Evolutionary conservation across 2,329 filamentous ascomycete genomes (phyloP).

Genomic region (Neonectria sp.): DNA sequence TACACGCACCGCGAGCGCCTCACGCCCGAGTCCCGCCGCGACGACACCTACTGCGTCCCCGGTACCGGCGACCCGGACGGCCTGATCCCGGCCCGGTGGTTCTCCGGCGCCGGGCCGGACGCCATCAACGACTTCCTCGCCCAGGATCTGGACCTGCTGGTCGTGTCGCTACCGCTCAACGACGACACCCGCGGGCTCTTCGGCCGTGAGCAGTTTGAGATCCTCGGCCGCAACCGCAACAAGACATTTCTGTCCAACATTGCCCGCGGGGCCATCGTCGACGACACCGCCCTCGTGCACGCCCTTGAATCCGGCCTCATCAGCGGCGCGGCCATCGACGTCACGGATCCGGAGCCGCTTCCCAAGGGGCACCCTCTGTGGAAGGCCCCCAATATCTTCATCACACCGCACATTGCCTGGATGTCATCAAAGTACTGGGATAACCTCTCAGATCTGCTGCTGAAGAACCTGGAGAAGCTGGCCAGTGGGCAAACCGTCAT

Average conservation of each 20-base stretch:
- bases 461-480: conserved; percentile 50
- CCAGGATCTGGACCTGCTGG: conserved; percentile 60
- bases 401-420: conserved; percentile 62
- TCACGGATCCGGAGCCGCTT: conserved; percentile 81
- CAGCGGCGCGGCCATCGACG: conserved; percentile 77
- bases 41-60: conserved; percentile 75
- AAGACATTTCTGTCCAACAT: conserved; percentile 76
- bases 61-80: conserved; percentile 68
- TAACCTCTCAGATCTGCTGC: conserved; percentile 46
- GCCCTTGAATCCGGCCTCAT: conserved; percentile 62
- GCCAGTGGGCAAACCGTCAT: conserved; percentile 48
- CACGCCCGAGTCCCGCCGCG: conserved; percentile 71
- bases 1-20: conserved; percentile 74
- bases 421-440: conserved; percentile 48
- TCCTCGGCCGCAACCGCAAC: conserved; percentile 46
- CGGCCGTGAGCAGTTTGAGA: conserved; percentile 58
- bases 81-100: conserved; percentile 59
- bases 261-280: conserved; percentile 65
- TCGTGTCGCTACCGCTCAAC: conserved; percentile 61
- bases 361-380: conserved; percentile 75
- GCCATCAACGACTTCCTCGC: conserved; percentile 59
- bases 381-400: conserved; percentile 74
- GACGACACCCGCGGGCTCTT: conserved; percentile 58
- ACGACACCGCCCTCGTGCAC: conserved; percentile 67
- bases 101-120: conserved; percentile 52